These are phyloP conservation scores for Chlorophyllum brunneum DNA, from an alignment of 768 basidiomycete genomes.

Conservation along the genomic window DNA sequence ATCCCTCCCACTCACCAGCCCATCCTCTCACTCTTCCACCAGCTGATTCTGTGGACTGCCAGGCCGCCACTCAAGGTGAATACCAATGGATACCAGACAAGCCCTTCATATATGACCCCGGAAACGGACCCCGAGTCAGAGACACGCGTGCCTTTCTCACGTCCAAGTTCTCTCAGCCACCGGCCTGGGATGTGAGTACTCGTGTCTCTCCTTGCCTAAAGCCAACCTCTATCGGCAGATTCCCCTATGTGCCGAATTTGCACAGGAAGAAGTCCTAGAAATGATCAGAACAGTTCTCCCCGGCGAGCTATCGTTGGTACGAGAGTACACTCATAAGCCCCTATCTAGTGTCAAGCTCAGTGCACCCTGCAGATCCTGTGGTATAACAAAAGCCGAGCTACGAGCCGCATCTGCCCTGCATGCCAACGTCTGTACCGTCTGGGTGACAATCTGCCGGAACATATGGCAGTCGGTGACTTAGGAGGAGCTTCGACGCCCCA, in stretches of 20 bases:
- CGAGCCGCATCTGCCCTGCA: conserved; percentile 71
- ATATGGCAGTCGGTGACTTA: conserved; percentile 26
- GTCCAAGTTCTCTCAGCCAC: conserved; percentile 59
- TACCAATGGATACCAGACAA: conserved; percentile 24
- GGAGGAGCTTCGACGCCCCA: conserved; percentile 14
- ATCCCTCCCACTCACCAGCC: not conserved
- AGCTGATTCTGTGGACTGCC: conserved; percentile 1
- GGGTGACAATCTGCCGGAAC: conserved; percentile 60
- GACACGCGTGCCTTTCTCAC: conserved; percentile 61
- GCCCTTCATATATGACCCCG: conserved; percentile 74
- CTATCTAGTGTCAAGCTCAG: not conserved
- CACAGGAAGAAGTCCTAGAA: conserved; percentile 68
- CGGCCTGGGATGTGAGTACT: conserved; percentile 43
- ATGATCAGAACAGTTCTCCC: conserved; percentile 70
- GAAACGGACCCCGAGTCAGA: conserved; percentile 74
- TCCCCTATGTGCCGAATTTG: conserved; percentile 72
- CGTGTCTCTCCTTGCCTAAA: not conserved
- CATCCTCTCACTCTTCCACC: not conserved
- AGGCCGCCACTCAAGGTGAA: conserved; percentile 2
- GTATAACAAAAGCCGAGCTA: conserved; percentile 80
- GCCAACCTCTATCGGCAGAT: conserved; percentile 30
- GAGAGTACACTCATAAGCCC: conserved; percentile 20
- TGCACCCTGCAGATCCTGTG: conserved; percentile 55
- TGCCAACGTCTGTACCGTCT: conserved; percentile 71
- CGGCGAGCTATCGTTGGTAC: conserved; percentile 66